A percentile compares a stretch with the other conserved stretches of the same genome.
Conservation (phyloP, 805 yeast species). For the Metschnikowia cerradonensis region DNA sequence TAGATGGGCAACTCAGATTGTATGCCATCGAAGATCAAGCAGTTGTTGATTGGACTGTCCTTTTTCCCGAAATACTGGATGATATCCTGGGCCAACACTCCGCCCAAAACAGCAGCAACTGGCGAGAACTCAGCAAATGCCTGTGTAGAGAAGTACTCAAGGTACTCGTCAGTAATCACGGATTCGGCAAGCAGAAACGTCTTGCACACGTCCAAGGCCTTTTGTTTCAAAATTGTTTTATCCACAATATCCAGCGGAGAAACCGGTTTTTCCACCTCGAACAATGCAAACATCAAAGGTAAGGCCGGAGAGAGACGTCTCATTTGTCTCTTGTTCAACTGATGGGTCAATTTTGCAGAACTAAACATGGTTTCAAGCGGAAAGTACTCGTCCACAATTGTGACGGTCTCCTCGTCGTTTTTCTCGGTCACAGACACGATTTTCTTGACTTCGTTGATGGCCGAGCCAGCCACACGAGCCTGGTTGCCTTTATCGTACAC, state of each 20-base stretch:
- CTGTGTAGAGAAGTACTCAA: constrained; percentile 44
- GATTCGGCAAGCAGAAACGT: constrained; percentile 38
- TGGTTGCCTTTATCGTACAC: constrained; percentile 49
- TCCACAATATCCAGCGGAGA: constrained; percentile 25
- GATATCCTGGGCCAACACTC: constrained; percentile 84
- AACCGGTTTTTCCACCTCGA: constrained; percentile 37
- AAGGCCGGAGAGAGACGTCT: constrained; percentile 52
- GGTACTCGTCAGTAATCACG: constrained; percentile 39
- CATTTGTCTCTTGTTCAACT: constrained; percentile 41
- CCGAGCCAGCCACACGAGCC: constrained; percentile 40
- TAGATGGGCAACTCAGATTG: constrained; percentile 76
- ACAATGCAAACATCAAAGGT: constrained; percentile 56
- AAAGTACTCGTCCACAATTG: constrained; percentile 34
- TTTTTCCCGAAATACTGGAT: constrained; percentile 74
- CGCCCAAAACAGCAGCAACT: constrained; percentile 84
- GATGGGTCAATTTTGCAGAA: constrained; percentile 37
- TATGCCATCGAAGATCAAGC: constrained; percentile 70
- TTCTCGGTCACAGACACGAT: constrained; percentile 34
- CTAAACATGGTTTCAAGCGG: constrained; percentile 33
- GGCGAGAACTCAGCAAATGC: constrained; percentile 70
- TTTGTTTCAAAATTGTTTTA: constrained; percentile 23
- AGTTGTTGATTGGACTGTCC: constrained; percentile 79
- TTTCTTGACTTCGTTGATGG: constrained; percentile 44
- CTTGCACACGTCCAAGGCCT: constrained; percentile 27
- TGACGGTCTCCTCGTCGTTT: constrained; percentile 40